Conservation (phyloP, 108 stramenopile genomes). For the Chaetoceros muelleri region DNA sequence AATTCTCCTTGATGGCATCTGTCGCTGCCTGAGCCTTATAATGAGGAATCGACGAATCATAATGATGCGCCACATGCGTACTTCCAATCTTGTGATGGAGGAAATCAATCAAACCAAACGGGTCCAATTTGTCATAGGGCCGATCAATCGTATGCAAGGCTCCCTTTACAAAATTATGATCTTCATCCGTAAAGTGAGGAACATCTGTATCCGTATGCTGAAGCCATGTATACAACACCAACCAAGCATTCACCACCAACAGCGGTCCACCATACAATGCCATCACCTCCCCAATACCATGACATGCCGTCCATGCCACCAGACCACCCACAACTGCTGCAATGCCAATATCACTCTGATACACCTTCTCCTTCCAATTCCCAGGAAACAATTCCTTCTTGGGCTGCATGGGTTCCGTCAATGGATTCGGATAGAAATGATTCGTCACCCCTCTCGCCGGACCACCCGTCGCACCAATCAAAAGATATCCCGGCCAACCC, state of each 20-base stretch:
- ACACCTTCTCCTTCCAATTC: conserved; percentile 85
- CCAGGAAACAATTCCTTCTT: conserved; percentile 83
- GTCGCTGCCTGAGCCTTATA: conserved; percentile 81
- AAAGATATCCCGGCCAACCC: conserved; percentile 79
- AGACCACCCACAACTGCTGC: conserved; percentile 59
- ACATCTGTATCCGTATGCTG: conserved; percentile 97
- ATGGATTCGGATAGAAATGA: conserved; percentile 55
- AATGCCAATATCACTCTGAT: conserved; percentile 81
- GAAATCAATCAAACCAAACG: conserved; percentile 82
- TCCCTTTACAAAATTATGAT: conserved; percentile 93
- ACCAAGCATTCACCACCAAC: conserved; percentile 90
- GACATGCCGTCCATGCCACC: conserved; percentile 43
- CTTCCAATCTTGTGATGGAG: conserved; percentile 94
- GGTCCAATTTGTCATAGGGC: conserved; percentile 85
- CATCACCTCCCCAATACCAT: conserved; percentile 74
- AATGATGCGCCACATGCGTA: conserved; percentile 96
- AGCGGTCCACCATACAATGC: conserved; percentile 88
- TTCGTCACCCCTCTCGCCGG: conserved; percentile 62
- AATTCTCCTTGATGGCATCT: conserved; percentile 80
- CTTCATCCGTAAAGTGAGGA: conserved; percentile 86
- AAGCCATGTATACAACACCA: conserved; percentile 98
- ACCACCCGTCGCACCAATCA: conserved; percentile 80
- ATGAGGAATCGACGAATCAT: conserved; percentile 84
- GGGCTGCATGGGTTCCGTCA: conserved; percentile 55
- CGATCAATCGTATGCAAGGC: conserved; percentile 96